A percentile compares a stretch with the other conserved stretches of the same genome.
Evolutionary conservation across 2,329 filamentous ascomycete genomes (phyloP).

Genomic region (Esteya vermicola): DNA sequence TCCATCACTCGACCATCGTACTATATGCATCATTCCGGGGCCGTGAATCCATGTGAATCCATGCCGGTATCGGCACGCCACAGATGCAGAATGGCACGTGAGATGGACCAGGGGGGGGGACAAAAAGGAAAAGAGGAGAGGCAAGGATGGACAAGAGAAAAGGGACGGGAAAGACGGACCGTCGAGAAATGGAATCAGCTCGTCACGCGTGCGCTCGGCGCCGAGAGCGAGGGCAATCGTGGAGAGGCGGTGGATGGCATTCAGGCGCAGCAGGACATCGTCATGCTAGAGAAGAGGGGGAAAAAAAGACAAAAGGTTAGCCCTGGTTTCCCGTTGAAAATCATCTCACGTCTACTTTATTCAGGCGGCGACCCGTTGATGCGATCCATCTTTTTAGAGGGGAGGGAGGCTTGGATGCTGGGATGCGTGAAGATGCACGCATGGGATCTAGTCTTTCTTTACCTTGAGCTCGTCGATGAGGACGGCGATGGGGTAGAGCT

Average conservation of each 20-base stretch:
- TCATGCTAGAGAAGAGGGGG: conserved; percentile 57
- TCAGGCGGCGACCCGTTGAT: no score
- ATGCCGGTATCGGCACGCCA: no score
- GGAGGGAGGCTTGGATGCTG: no score
- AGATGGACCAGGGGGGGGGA: not conserved
- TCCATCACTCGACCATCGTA: no score
- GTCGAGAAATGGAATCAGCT: conserved; percentile 97
- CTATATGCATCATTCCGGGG: no score
- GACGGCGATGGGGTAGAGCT: conserved; percentile 98
- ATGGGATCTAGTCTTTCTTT: no score
- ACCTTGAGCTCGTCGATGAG: conserved; percentile 99
- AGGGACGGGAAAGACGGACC: conserved; percentile 48
- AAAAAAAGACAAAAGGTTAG: not conserved
- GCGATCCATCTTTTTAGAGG: no score
- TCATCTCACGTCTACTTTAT: no score
- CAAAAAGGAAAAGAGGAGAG: not conserved
- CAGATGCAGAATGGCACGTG: not conserved
- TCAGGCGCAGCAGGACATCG: conserved; percentile 92
- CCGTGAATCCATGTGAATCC: no score
- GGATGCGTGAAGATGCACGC: no score
- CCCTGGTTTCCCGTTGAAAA: not conserved
- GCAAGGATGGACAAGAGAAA: not conserved
- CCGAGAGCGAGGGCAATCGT: conserved; percentile 95
- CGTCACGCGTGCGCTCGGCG: conserved; percentile 90
- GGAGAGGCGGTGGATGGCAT: conserved; percentile 94